Evolutionary conservation across 192 early-diverging fungal species (phyloP).

Genomic region (Backusella circina): DNA sequence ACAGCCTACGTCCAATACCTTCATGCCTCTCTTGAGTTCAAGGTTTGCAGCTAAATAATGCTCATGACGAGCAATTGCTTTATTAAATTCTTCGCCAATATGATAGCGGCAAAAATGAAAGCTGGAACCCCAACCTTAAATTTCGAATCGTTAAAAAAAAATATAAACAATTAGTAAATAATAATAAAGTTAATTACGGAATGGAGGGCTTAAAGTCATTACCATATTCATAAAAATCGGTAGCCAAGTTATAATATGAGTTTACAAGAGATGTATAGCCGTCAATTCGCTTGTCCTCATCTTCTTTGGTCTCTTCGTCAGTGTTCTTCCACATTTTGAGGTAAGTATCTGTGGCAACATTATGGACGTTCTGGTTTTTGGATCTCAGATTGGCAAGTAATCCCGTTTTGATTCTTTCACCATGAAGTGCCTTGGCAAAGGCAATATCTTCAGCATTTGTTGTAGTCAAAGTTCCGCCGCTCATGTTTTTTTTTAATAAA

Average conservation of each 20-base stretch:
- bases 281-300: constrained; percentile 54
- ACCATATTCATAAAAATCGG: constrained; percentile 78
- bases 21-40: constrained; percentile 60
- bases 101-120: constrained; percentile 92
- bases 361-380: constrained; percentile 68
- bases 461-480: constrained; percentile 21
- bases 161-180: background rate
- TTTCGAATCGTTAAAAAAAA: background rate
- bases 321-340: constrained; percentile 67
- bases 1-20: constrained; percentile 91
- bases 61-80: constrained; percentile 89
- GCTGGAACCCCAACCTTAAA: constrained; percentile 80
- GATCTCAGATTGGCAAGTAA: constrained; percentile 47
- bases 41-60: constrained; percentile 81
- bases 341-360: constrained; percentile 67
- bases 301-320: constrained; percentile 48
- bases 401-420: constrained; percentile 34
- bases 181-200: no score
- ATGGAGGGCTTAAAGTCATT: background rate
- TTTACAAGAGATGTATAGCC: constrained; percentile 72
- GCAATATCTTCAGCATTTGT: constrained; percentile 47
- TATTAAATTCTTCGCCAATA: constrained; percentile 68
- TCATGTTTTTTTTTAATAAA: constrained; percentile 10
- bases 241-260: constrained; percentile 80
- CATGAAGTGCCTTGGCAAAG: constrained; percentile 51